These are phyloP conservation scores for Aspergillus tanneri DNA, from an alignment of 2,329 filamentous ascomycete species.

Conservation along the genomic window DNA sequence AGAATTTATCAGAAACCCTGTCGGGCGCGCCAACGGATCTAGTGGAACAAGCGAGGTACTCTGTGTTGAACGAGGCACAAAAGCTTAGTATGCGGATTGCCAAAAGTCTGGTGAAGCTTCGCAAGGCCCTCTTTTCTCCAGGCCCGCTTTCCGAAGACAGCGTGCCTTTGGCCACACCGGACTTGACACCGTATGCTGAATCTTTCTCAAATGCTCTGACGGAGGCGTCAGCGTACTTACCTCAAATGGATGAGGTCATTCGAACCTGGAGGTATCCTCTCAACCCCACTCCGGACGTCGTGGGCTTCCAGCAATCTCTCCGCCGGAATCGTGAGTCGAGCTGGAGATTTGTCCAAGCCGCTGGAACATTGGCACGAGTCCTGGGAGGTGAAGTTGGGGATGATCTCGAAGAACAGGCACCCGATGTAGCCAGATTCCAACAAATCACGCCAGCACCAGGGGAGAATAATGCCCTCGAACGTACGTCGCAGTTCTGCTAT, in stretches of 20 bases:
- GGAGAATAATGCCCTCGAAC: constrained; percentile 41
- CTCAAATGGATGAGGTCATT: constrained; percentile 58
- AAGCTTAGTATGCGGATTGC: constrained; percentile 57
- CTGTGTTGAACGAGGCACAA: constrained; percentile 54
- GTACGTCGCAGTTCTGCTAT: constrained; percentile 58
- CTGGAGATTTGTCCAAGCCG: constrained; percentile 62
- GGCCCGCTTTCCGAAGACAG: constrained; percentile 34
- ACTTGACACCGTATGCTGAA: constrained; percentile 33
- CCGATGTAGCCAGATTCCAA: constrained; percentile 48
- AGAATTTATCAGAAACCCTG: constrained; percentile 27
- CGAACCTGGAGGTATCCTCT: constrained; percentile 60
- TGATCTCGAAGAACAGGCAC: constrained; percentile 37
- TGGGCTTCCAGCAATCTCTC: constrained; percentile 56
- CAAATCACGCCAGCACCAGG: constrained; percentile 49
- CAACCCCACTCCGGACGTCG: constrained; percentile 53
- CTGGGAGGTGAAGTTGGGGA: constrained; percentile 56
- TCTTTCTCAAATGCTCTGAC: constrained; percentile 45
- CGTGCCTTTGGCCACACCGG: constrained; percentile 27
- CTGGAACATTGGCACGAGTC: constrained; percentile 56
- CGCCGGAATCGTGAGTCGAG: constrained; percentile 56
- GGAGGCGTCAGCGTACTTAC: constrained; percentile 49
- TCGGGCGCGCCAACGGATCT: constrained; percentile 31
- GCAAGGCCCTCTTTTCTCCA: constrained; percentile 57
- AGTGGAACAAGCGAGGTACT: constrained; percentile 44
- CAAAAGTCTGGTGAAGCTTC: constrained; percentile 54